These are phyloP conservation scores for Cyclotella atomus DNA, from an alignment of 108 stramenopile species.

Conservation along the genomic window DNA sequence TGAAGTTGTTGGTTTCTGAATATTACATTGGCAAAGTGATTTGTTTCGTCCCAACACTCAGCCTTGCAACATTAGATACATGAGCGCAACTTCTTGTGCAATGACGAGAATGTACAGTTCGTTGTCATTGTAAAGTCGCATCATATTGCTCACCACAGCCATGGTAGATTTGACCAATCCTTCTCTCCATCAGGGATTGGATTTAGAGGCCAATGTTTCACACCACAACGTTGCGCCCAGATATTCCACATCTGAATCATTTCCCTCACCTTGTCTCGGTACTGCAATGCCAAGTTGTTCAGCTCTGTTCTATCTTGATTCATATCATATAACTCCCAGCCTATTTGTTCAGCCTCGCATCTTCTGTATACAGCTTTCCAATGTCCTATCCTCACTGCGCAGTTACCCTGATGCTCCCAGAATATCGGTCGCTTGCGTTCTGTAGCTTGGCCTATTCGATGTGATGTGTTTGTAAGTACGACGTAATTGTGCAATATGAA, in stretches of 20 bases:
- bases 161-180: conserved; percentile 59
- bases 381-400: conserved; percentile 44
- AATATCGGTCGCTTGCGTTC: conserved; percentile 40
- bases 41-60: too few species aligned
- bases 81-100: too few species aligned
- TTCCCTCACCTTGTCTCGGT: conserved; percentile 25
- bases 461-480: too few species aligned
- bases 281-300: conserved; percentile 22
- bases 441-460: background rate
- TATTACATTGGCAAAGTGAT: too few species aligned
- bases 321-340: conserved; percentile 57
- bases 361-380: conserved; percentile 53
- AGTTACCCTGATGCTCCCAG: conserved; percentile 59
- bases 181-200: conserved; percentile 44
- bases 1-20: too few species aligned
- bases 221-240: conserved; percentile 44
- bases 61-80: too few species aligned
- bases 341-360: conserved; percentile 12
- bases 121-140: too few species aligned
- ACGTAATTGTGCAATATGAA: too few species aligned
- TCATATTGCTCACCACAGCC: conserved; percentile 34
- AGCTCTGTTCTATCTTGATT: conserved; percentile 48
- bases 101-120: too few species aligned
- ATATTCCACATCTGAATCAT: conserved; percentile 39
- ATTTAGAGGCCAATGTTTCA: conserved; percentile 45